Conservation (phyloP, 495 filamentous ascomycete species). For the Penicillium angulare region DNA sequence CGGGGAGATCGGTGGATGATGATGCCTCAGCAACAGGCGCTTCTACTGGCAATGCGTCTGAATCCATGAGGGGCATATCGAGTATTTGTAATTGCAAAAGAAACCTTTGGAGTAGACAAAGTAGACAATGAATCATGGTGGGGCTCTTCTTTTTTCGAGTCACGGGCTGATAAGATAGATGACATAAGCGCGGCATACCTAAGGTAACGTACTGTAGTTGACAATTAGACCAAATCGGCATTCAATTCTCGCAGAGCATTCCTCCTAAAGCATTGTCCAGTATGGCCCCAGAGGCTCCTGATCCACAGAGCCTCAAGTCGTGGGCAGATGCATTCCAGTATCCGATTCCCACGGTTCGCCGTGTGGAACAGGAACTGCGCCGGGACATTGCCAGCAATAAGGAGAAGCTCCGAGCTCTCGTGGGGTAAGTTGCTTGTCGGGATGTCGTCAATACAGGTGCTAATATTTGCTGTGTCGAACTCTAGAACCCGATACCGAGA, state of each 20-base stretch:
- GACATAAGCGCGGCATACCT: slow-evolving; percentile 5
- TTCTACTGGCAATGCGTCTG: slow-evolving; percentile 9
- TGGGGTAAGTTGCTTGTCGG: slow-evolving; percentile 59
- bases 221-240: slow-evolving; percentile 4
- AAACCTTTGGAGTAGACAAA: not conserved
- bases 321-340: slow-evolving; percentile 71
- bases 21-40: slow-evolving; percentile 12
- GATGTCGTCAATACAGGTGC: not conserved
- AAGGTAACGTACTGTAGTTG: not conserved
- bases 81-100: slow-evolving; percentile 2
- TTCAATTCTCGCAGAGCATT: not conserved
- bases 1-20: slow-evolving; percentile 17
- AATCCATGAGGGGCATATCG: slow-evolving; percentile 36
- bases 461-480: slow-evolving; percentile 8
- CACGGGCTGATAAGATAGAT: slow-evolving; percentile 29
- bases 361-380: slow-evolving; percentile 62
- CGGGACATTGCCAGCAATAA: slow-evolving; percentile 74
- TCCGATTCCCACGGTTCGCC: slow-evolving; percentile 60
- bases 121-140: slow-evolving; percentile 12
- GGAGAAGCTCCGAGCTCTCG: slow-evolving; percentile 82
- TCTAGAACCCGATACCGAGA: slow-evolving; percentile 83
- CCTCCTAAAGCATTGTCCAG: slow-evolving; percentile 14
- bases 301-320: slow-evolving; percentile 56
- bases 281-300: slow-evolving; percentile 59
- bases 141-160: slow-evolving; percentile 26